phyloP scores from a whole-genome alignment of 495 filamentous ascomycete genomes.

The Aspergillus cristatus region DNA sequence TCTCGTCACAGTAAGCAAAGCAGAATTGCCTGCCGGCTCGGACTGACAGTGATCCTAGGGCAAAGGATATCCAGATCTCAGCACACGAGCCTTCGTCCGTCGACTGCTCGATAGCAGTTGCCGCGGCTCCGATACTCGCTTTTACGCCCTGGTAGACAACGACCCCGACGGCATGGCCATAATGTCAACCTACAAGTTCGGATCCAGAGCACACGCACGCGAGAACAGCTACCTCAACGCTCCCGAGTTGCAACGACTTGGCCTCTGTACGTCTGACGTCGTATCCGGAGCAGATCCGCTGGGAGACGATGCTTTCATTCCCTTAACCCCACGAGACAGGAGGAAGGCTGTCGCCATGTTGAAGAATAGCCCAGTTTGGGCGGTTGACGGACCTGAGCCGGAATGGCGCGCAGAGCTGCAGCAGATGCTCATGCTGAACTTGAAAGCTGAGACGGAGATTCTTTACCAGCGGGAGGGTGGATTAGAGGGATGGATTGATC shows the following conservation, averaged over 20 bases:
- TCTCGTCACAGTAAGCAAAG: slow-evolving; percentile 51
- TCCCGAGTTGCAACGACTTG: slow-evolving; percentile 61
- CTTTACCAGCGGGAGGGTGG: slow-evolving; percentile 53
- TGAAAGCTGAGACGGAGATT: slow-evolving; percentile 87
- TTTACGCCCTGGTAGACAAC: slow-evolving; percentile 70
- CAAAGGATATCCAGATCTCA: slow-evolving; percentile 88
- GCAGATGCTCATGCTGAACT: slow-evolving; percentile 73
- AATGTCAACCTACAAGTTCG: slow-evolving; percentile 76
- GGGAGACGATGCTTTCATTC: slow-evolving; percentile 34
- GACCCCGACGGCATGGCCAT: slow-evolving; percentile 86
- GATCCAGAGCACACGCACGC: slow-evolving; percentile 64
- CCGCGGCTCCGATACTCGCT: slow-evolving; percentile 27
- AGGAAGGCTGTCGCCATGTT: slow-evolving; percentile 61
- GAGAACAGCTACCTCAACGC: slow-evolving; percentile 53
- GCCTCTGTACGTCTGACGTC: slow-evolving; percentile 56
- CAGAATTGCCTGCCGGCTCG: background rate
- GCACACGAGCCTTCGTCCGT: slow-evolving; percentile 58
- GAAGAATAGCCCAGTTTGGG: slow-evolving; percentile 38
- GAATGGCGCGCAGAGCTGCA: slow-evolving; percentile 64
- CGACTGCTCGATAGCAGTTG: slow-evolving; percentile 19
- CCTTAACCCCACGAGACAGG: slow-evolving; percentile 55
- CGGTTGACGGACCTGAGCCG: slow-evolving; percentile 36
- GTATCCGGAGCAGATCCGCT: slow-evolving; percentile 13
- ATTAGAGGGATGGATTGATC: slow-evolving; percentile 58
- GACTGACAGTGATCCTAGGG: slow-evolving; percentile 37